These are phyloP conservation scores for Gloeostereum incarnatum DNA, from an alignment of 768 basidiomycete genomes.

Conservation along the genomic window DNA sequence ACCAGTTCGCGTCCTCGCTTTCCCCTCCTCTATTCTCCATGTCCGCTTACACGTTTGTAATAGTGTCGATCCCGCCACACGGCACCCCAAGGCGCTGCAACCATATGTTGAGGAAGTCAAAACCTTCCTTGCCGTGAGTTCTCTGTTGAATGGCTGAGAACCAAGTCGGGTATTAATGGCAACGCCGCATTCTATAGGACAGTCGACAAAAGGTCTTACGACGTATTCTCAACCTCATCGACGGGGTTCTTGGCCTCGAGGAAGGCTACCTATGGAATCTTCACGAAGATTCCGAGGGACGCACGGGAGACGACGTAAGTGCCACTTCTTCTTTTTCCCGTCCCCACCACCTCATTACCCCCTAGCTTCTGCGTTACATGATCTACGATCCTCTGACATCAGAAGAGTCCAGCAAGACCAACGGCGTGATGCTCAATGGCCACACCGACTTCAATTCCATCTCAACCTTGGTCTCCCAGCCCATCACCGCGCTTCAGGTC, in stretches of 20 bases:
- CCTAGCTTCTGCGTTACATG: constrained; percentile 23
- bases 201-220: constrained; percentile 19
- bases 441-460: constrained; percentile 25
- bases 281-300: constrained; percentile 16
- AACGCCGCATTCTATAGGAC: constrained; percentile 8
- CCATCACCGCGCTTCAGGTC: constrained; percentile 23
- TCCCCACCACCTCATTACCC: neutral
- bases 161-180: neutral
- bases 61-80: constrained; percentile 20
- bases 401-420: constrained; percentile 19
- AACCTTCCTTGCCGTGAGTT: constrained; percentile 13
- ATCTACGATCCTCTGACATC: constrained; percentile 23
- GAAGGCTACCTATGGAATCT: constrained; percentile 23
- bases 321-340: neutral
- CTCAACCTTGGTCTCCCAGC: constrained; percentile 22
- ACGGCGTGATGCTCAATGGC: constrained; percentile 25
- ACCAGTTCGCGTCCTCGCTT: constrained; percentile 10
- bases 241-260: constrained; percentile 19
- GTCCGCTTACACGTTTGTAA: neutral
- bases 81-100: constrained; percentile 20
- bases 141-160: neutral
- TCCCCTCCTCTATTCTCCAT: neutral
- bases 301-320: constrained; percentile 20
- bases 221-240: constrained; percentile 18
- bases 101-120: constrained; percentile 21